These are phyloP conservation scores for Fusarium brevicatenulatum DNA, from an alignment of 2,329 filamentous ascomycete genomes.

Conservation along the genomic window DNA sequence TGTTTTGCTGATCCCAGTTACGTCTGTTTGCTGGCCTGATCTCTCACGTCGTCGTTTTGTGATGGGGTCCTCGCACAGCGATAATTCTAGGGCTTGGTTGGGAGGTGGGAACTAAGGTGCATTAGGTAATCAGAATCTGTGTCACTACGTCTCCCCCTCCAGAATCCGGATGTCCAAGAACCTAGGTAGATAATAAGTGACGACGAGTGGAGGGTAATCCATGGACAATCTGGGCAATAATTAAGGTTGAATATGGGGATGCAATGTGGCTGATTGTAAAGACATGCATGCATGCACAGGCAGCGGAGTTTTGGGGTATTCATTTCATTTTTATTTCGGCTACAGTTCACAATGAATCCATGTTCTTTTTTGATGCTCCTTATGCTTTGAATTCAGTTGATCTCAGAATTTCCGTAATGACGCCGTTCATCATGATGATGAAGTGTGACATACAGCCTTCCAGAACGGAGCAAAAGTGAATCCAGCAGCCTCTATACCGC, in stretches of 20 bases:
- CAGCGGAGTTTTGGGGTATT: constrained; percentile 40
- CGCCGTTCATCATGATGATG: constrained; percentile 70
- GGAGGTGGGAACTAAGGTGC: constrained; percentile 49
- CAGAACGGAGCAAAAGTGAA: constrained; percentile 67
- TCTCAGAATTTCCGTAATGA: constrained; percentile 71
- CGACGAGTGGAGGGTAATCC: constrained; percentile 8
- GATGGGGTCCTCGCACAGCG: constrained; percentile 51
- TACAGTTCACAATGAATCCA: constrained; percentile 49
- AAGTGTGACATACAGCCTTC: constrained; percentile 73
- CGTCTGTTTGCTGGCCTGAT: constrained; percentile 47
- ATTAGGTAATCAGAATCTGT: constrained; percentile 54
- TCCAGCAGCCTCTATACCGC: constrained; percentile 65
- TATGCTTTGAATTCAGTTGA: constrained; percentile 54
- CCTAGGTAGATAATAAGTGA: background rate
- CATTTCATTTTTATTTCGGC: constrained; percentile 45
- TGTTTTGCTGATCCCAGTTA: constrained; percentile 49
- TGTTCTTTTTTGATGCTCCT: constrained; percentile 43
- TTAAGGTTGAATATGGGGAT: constrained; percentile 14
- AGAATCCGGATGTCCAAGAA: background rate
- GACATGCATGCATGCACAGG: background rate
- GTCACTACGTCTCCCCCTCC: constrained; percentile 17
- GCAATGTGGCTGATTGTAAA: background rate
- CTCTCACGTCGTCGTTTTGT: constrained; percentile 53
- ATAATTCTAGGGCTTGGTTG: constrained; percentile 60
- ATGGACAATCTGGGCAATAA: background rate